Evolutionary conservation across 2,329 filamentous ascomycete genomes (phyloP).

Genomic region (Parafenestella ontariensis): DNA sequence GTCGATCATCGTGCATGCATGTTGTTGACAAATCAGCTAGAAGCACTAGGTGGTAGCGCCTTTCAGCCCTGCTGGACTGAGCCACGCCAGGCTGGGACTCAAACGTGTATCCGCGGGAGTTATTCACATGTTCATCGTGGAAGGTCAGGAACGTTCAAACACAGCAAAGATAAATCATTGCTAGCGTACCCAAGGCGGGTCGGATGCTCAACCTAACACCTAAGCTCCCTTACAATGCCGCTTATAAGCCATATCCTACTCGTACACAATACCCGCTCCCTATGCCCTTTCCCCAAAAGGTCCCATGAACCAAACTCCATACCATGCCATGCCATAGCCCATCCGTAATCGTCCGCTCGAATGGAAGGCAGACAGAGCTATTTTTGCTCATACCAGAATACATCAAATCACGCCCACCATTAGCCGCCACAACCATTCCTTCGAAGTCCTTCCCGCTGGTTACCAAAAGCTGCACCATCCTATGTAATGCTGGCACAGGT

Average conservation of each 20-base stretch:
- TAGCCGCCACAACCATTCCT: background rate
- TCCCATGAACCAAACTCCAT: background rate
- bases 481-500: slow-evolving; percentile 98
- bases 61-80: background rate
- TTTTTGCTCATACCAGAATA: background rate
- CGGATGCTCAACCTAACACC: background rate
- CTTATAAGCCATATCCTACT: slow-evolving; percentile 1
- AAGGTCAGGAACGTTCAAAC: background rate
- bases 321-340: slow-evolving; percentile 8
- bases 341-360: background rate
- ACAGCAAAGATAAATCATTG: background rate
- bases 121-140: background rate
- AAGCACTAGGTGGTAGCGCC: background rate
- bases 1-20: background rate
- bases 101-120: background rate
- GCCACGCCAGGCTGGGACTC: background rate
- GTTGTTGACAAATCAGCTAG: background rate
- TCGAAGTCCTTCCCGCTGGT: background rate
- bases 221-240: slow-evolving; percentile 5
- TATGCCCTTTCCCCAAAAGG: background rate
- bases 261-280: slow-evolving; percentile 2
- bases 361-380: background rate
- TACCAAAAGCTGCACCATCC: slow-evolving; percentile 99
- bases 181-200: background rate
- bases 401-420: background rate